phyloP scores from a whole-genome alignment of 2,329 filamentous ascomycete genomes.

The Penicillium sp. region DNA sequence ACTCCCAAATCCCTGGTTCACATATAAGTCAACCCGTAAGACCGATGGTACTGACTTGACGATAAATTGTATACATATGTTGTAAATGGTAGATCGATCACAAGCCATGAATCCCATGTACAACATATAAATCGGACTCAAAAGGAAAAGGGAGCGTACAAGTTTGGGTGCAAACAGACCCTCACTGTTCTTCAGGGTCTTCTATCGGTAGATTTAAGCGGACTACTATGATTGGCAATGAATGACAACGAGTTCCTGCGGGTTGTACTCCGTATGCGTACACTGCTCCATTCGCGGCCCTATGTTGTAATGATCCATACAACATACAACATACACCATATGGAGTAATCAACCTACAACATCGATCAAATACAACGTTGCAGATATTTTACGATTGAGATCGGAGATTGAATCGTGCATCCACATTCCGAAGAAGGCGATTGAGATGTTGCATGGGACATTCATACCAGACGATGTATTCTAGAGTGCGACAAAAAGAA shows the following conservation, averaged over 20 bases:
- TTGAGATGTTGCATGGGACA: constrained; percentile 4
- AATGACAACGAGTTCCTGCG: background rate
- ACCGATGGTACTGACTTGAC: background rate
- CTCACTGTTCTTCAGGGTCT: background rate
- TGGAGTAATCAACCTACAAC: too few relatives aligned
- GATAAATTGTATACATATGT: background rate
- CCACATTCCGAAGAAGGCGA: background rate
- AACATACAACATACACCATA: too few relatives aligned
- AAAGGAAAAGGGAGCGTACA: background rate
- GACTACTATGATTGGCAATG: background rate
- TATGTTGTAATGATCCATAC: background rate
- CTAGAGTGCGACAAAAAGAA: constrained; percentile 14
- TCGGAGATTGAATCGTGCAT: background rate
- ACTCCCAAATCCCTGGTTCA: background rate
- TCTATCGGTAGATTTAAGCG: background rate
- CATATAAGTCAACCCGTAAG: background rate
- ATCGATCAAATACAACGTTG: background rate
- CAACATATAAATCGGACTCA: background rate
- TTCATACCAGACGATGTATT: constrained; percentile 10
- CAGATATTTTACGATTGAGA: background rate
- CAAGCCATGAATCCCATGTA: background rate
- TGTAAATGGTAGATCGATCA: constrained; percentile 2
- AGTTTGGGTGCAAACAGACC: background rate
- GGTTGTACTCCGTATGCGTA: background rate
- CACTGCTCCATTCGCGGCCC: background rate